Conservation (phyloP, 176 grass and related monocot genomes). For the Musa schizocarpa region DNA sequence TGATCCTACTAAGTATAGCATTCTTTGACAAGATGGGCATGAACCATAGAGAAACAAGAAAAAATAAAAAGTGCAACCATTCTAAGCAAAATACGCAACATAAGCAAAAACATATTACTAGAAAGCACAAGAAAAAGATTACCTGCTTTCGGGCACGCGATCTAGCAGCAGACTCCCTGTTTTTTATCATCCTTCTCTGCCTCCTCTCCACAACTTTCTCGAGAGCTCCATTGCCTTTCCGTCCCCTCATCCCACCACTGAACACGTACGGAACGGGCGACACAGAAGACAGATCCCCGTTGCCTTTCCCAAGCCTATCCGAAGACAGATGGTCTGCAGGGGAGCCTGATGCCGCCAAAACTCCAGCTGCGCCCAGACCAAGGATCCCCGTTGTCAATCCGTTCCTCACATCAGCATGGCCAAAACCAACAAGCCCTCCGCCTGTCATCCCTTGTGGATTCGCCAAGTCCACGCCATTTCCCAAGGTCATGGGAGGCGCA, state of each 20-base stretch:
- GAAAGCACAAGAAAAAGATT: not conserved
- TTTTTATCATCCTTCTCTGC: constrained; percentile 13
- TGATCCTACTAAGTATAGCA: not conserved
- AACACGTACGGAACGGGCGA: constrained; percentile 3
- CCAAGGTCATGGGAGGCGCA: not conserved
- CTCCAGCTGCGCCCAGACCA: not conserved
- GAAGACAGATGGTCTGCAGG: not conserved
- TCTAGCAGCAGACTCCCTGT: constrained; percentile 15
- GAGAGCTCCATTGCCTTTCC: constrained; percentile 36
- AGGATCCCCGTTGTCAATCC: not conserved
- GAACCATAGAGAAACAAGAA: not conserved
- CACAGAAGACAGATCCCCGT: not conserved
- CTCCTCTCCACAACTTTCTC: constrained; percentile 50
- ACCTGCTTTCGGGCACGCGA: constrained; percentile 17
- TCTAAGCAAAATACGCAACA: not conserved
- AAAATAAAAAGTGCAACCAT: not conserved
- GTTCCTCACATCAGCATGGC: not conserved
- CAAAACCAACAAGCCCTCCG: not conserved
- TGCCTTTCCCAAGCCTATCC: constrained; percentile 9
- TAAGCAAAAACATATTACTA: not conserved
- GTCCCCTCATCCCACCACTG: constrained; percentile 36
- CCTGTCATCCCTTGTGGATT: constrained; percentile 3
- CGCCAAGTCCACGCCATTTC: not conserved
- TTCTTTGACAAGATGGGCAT: not conserved
- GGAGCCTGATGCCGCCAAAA: not conserved